These are phyloP conservation scores for Persicaria tinctoria DNA, from an alignment of 148 eudicot species.

Conservation along the genomic window DNA sequence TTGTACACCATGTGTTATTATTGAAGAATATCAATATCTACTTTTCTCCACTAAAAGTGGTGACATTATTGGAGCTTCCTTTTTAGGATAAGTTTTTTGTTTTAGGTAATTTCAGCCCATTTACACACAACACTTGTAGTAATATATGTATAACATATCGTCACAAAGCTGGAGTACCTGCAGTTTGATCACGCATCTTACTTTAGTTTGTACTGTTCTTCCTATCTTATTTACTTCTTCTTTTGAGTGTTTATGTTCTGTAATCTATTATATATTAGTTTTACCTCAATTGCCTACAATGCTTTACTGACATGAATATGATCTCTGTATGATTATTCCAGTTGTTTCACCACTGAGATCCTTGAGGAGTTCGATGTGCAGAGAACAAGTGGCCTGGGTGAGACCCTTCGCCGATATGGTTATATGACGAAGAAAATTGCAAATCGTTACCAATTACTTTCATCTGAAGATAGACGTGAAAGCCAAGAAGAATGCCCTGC, in stretches of 20 bases:
- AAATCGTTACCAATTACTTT: slow-evolving; percentile 36
- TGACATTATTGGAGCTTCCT: neutral
- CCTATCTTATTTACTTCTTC: neutral
- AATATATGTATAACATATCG: neutral
- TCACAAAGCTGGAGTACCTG: neutral
- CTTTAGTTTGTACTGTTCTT: neutral
- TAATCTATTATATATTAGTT: no score
- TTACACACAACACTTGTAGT: neutral
- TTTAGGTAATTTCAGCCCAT: neutral
- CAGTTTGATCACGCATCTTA: neutral
- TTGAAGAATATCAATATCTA: neutral
- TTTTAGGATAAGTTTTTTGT: neutral
- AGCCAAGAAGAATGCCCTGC: slow-evolving; percentile 32
- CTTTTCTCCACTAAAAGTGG: neutral
- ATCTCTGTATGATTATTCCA: slow-evolving; percentile 18
- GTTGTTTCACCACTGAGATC: slow-evolving; percentile 95
- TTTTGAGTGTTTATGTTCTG: neutral
- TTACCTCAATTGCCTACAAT: no score
- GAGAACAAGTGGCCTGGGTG: slow-evolving; percentile 73
- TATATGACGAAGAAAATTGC: slow-evolving; percentile 57
- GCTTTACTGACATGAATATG: neutral
- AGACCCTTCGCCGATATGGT: slow-evolving; percentile 77
- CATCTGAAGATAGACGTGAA: slow-evolving; percentile 20
- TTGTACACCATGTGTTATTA: neutral
- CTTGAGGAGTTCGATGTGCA: slow-evolving; percentile 90